A percentile compares a stretch with the other conserved stretches of the same genome.
Evolutionary conservation across 139 green algal genomes (phyloP).

Genomic region (Chlamydomonas incerta): DNA sequence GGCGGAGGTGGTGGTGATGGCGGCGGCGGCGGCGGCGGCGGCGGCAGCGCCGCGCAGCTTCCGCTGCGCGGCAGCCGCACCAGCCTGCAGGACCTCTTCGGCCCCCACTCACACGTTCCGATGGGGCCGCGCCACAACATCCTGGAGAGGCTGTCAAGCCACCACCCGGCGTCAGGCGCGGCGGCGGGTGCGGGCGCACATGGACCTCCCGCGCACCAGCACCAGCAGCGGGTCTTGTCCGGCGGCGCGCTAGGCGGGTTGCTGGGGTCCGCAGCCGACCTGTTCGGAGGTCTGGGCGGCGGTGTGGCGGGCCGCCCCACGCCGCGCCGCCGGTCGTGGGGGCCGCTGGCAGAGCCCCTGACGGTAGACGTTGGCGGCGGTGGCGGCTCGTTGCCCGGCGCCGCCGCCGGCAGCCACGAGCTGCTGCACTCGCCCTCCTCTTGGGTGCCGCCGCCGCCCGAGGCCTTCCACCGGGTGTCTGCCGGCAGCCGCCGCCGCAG

Average conservation of each 20-base stretch:
- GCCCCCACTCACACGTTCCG: neutral
- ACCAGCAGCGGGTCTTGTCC: neutral
- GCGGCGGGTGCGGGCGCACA: no score
- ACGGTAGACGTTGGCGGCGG: neutral
- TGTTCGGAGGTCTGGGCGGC: neutral
- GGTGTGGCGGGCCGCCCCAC: neutral
- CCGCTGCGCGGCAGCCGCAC: neutral
- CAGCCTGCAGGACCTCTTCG: no score
- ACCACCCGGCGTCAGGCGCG: no score
- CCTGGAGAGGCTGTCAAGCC: neutral
- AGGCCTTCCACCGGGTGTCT: neutral
- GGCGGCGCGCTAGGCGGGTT: neutral
- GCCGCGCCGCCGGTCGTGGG: neutral
- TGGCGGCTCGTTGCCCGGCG: neutral
- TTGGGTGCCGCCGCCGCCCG: slow-evolving; percentile 36
- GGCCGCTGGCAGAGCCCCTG: neutral
- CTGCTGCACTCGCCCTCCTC: neutral
- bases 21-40: no score
- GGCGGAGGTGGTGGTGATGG: no score
- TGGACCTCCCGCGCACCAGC: neutral
- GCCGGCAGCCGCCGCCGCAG: no score
- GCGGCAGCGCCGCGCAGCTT: neutral
- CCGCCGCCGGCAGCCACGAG: neutral
- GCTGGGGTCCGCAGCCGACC: neutral
- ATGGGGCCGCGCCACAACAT: neutral